Base-by-base conservation (phyloP, 2,329 filamentous ascomycete genomes). In the Sporothrix globosa region DNA sequence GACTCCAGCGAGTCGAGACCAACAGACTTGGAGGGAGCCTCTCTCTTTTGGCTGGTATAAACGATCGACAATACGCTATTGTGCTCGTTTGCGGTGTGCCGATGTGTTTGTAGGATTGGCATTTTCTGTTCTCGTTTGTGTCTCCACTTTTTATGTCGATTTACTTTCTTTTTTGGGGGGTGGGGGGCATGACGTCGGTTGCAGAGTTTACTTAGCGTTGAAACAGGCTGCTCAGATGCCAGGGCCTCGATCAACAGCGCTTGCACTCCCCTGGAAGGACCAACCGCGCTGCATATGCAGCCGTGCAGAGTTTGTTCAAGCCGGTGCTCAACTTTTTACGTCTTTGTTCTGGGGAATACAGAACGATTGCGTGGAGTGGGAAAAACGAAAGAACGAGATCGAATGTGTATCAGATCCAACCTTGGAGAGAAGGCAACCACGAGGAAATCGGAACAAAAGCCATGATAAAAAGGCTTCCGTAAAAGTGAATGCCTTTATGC, bases 111-210 rank as follows among this genome's bases (percentile, higher is more conserved):
- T 39, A 11, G 1, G 13, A 13, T 1, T 6, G 11, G 10, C 7
- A 7, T 9, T 34, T 9, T 34, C 34, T 7, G 34, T 6, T 6
- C 34, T 34, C 34, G 5, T 7, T 9, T 7, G 34, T 34, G 34
- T 34, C 34, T 34, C 34, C 34, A 7, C 34, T 34, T 34, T 34
- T 7, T 34, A 17, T 13, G 30, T 58, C 6, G 17, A 39, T 39
- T 30, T 14, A 9, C 30, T 30, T 54, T 56, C 19, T 54, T 56
- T 21, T 41, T 41, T 44, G 10, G n/a, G n/a, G n/a, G n/a, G n/a
- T n/a, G n/a, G n/a, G n/a, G n/a, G n/a, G 56, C 19, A 44, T 61
- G 56, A 61, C 34, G 56, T 61, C 34, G 56, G 34, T 21, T 14
- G 27, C 19, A 3, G 5, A 44, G 9, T 34, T 1, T 34, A 34